Conservation (phyloP, 805 yeast genomes). For the Teunomyces atbi region DNA sequence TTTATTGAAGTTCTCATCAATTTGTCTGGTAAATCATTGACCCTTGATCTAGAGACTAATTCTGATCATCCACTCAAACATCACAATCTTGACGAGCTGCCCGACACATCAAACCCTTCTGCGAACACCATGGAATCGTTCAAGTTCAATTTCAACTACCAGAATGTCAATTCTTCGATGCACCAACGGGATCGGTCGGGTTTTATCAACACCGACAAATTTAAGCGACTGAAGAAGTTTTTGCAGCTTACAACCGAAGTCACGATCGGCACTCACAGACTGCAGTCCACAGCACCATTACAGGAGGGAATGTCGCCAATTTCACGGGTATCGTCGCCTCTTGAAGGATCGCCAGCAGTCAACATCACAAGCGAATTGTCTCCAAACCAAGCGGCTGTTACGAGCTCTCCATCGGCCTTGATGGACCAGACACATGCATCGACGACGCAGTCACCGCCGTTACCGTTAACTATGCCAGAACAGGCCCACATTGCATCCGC, state of each 20-base stretch:
- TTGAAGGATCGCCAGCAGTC: not conserved
- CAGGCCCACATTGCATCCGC: slow-evolving; percentile 4
- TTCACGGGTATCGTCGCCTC: slow-evolving; percentile 1
- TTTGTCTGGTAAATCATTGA: slow-evolving; percentile 57
- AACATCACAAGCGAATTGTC: not conserved
- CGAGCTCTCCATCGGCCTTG: slow-evolving; percentile 3
- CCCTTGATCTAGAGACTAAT: slow-evolving; percentile 18
- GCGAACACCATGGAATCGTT: slow-evolving; percentile 9
- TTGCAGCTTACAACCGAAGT: slow-evolving; percentile 79
- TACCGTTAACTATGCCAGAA: not conserved
- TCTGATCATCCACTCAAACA: slow-evolving; percentile 3
- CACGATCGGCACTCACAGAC: slow-evolving; percentile 73
- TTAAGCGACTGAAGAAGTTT: slow-evolving; percentile 74
- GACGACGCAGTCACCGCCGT: not conserved
- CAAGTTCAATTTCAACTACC: slow-evolving; percentile 24
- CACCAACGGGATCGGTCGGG: slow-evolving; percentile 33
- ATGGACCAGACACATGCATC: not conserved
- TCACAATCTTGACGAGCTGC: not conserved
- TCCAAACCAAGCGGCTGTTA: not conserved
- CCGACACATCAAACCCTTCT: not conserved
- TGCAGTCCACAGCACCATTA: slow-evolving; percentile 19
- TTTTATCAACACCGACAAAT: slow-evolving; percentile 75
- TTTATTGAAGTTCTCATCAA: slow-evolving; percentile 83
- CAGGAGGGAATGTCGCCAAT: not conserved
- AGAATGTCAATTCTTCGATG: slow-evolving; percentile 10